These are phyloP conservation scores for Grosmannia clavigera DNA, from an alignment of 2,329 filamentous ascomycete species.

Conservation along the genomic window DNA sequence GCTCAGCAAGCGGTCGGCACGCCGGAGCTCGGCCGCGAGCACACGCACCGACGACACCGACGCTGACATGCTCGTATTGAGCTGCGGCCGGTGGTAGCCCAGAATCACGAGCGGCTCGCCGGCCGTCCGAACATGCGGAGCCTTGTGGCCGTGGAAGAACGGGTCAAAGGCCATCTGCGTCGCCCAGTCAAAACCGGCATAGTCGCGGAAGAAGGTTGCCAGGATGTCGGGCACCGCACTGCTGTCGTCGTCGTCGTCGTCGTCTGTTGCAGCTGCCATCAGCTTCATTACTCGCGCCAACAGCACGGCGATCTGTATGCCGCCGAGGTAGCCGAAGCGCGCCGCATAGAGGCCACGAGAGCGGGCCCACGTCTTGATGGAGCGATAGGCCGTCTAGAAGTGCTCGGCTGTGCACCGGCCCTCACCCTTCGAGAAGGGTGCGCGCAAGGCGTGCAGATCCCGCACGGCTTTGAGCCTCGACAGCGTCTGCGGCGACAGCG, in stretches of 20 bases:
- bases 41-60: slow-evolving; percentile 39
- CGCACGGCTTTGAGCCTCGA: slow-evolving; percentile 52
- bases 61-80: slow-evolving; percentile 46
- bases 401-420: slow-evolving; percentile 21
- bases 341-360: slow-evolving; percentile 50
- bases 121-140: slow-evolving; percentile 39
- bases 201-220: slow-evolving; percentile 49
- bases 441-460: slow-evolving; percentile 47
- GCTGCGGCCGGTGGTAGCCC: slow-evolving; percentile 46
- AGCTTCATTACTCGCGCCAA: slow-evolving; percentile 48
- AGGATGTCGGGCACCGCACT: slow-evolving; percentile 36
- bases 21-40: slow-evolving; percentile 37
- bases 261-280: slow-evolving; percentile 14
- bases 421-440: slow-evolving; percentile 40
- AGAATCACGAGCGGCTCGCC: slow-evolving; percentile 52
- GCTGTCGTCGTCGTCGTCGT: neutral
- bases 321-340: slow-evolving; percentile 52
- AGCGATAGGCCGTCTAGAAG: slow-evolving; percentile 46
- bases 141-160: slow-evolving; percentile 36
- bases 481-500: slow-evolving; percentile 41
- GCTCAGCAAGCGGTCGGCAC: slow-evolving; percentile 29
- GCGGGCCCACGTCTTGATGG: slow-evolving; percentile 50
- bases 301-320: slow-evolving; percentile 52
- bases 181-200: slow-evolving; percentile 48
- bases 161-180: slow-evolving; percentile 44